These are phyloP conservation scores for Annulohypoxylon truncatum DNA, from an alignment of 2,329 filamentous ascomycete genomes.

Conservation along the genomic window DNA sequence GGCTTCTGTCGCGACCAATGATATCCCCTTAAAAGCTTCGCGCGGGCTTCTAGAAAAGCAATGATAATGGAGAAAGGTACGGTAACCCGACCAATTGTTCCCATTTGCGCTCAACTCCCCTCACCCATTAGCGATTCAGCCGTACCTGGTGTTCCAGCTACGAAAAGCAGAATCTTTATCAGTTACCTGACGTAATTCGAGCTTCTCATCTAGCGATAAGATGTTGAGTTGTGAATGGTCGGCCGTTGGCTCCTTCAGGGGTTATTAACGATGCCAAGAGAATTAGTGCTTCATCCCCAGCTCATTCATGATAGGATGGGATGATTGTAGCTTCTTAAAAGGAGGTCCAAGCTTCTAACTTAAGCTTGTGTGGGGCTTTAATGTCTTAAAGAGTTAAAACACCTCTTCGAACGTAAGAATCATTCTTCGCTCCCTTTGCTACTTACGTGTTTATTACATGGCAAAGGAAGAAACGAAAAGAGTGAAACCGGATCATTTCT, in stretches of 20 bases:
- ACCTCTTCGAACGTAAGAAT: not conserved
- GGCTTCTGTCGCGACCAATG: slow-evolving; percentile 23
- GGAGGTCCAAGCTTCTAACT: slow-evolving; percentile 20
- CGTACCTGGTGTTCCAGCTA: slow-evolving; percentile 19
- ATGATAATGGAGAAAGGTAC: not conserved
- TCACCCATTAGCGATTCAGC: slow-evolving; percentile 32
- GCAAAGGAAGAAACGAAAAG: not conserved
- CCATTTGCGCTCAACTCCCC: slow-evolving; percentile 15
- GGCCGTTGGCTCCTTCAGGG: slow-evolving; percentile 18
- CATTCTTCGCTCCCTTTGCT: not conserved
- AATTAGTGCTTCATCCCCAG: slow-evolving; percentile 22
- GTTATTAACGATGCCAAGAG: slow-evolving; percentile 30
- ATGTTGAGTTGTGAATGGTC: slow-evolving; percentile 41
- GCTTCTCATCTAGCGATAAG: slow-evolving; percentile 46
- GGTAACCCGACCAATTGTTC: slow-evolving; percentile 12
- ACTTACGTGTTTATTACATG: not conserved
- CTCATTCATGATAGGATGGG: slow-evolving; percentile 10
- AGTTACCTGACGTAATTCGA: slow-evolving; percentile 46
- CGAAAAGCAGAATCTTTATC: slow-evolving; percentile 22
- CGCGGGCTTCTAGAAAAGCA: slow-evolving; percentile 32
- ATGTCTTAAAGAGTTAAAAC: not conserved
- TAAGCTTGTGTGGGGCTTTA: slow-evolving; percentile 16
- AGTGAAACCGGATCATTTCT: not conserved
- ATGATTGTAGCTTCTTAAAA: slow-evolving; percentile 17
- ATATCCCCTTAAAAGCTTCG: slow-evolving; percentile 10